Conservation (phyloP, 495 filamentous ascomycete genomes). For the Podospora anserina region DNA sequence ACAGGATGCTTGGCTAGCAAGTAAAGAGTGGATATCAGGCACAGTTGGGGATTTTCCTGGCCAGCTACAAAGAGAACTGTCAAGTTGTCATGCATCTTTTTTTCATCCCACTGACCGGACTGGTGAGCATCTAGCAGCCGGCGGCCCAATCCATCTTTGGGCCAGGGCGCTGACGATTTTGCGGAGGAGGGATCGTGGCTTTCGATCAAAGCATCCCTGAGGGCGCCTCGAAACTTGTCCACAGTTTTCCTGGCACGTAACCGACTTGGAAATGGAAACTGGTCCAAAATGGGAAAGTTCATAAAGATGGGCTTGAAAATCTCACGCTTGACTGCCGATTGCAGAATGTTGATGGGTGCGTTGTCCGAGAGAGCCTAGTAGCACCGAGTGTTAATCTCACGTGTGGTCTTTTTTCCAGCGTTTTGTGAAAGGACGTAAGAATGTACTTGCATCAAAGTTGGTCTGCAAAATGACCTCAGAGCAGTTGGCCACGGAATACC, state of each 20-base stretch:
- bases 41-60: constrained; percentile 41
- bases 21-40: constrained; percentile 33
- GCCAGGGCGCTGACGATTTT: neutral
- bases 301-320: constrained; percentile 43
- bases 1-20: constrained; percentile 34
- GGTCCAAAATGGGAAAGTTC: constrained; percentile 38
- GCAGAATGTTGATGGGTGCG: constrained; percentile 32
- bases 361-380: constrained; percentile 15
- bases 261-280: constrained; percentile 28
- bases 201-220: constrained; percentile 12
- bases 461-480: constrained; percentile 22
- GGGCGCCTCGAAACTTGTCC: constrained; percentile 14
- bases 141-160: constrained; percentile 12
- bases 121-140: constrained; percentile 17
- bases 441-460: constrained; percentile 13
- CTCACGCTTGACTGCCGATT: constrained; percentile 31
- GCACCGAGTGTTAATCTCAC: neutral
- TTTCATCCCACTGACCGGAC: constrained; percentile 16
- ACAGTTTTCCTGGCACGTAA: constrained; percentile 15
- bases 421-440: neutral
- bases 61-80: constrained; percentile 37
- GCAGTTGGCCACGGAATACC: constrained; percentile 23
- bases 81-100: constrained; percentile 38
- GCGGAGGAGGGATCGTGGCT: constrained; percentile 6
- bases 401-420: neutral